Percentiles rank a stretch among this genome's conserved stretches.
These are phyloP conservation scores for Linnemannia zychae DNA, from an alignment of 192 early-diverging fungal species.

Conservation along the genomic window DNA sequence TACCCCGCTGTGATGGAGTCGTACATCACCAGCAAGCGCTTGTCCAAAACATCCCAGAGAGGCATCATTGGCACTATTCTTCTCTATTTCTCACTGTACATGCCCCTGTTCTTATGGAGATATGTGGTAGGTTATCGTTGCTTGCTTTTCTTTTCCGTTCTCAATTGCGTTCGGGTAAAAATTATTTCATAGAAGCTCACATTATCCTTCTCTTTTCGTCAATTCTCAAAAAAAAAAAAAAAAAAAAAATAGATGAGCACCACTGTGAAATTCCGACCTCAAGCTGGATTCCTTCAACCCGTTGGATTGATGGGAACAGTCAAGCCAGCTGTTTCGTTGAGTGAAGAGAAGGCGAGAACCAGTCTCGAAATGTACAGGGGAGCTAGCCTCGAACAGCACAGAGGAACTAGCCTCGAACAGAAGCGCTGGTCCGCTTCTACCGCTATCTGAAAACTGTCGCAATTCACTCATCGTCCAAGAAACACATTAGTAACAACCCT, in stretches of 20 bases:
- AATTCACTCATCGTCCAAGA: too few relatives aligned
- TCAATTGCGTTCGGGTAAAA: too few relatives aligned
- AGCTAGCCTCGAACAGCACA: too few relatives aligned
- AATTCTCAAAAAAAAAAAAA: neutral
- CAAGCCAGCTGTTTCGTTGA: neutral
- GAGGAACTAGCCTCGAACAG: too few relatives aligned
- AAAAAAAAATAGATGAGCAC: neutral
- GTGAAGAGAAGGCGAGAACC: neutral
- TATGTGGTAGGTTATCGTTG: too few relatives aligned
- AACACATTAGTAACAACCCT: too few relatives aligned
- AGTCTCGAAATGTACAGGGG: too few relatives aligned
- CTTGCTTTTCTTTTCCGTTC: too few relatives aligned
- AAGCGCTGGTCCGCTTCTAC: too few relatives aligned
- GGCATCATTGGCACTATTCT: neutral
- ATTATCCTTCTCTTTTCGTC: neutral
- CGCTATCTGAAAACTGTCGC: too few relatives aligned
- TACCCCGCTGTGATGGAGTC: constrained; percentile 9
- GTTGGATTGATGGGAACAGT: neutral
- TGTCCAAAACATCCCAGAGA: neutral
- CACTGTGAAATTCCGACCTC: neutral
- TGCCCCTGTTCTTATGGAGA: neutral
- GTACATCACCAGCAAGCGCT: constrained; percentile 5
- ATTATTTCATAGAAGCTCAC: neutral
- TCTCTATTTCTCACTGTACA: neutral
- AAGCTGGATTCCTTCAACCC: neutral